Percentiles rank a stretch among this genome's conserved stretches.
phyloP scores from a whole-genome alignment of 2,329 filamentous ascomycete genomes.

The Phoma sp. region DNA sequence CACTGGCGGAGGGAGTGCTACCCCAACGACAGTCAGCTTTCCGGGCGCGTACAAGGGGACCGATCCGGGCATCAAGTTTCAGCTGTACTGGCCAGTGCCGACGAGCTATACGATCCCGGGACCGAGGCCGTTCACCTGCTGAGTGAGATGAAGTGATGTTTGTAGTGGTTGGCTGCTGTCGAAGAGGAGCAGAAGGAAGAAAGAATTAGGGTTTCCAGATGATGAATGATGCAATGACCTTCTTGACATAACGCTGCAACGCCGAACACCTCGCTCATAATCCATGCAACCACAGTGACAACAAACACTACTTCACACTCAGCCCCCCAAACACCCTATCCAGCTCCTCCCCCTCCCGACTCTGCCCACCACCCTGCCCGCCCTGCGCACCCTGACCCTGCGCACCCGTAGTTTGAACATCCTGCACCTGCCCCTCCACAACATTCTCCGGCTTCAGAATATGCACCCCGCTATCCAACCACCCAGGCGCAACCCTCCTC shows the following conservation, averaged over 20 bases:
- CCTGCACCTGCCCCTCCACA: conserved; percentile 18
- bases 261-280: conserved; percentile 11
- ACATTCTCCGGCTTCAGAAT: conserved; percentile 70
- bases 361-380: conserved; percentile 1
- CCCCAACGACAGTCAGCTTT: conserved; percentile 38
- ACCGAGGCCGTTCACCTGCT: conserved; percentile 57
- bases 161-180: too few relatives aligned
- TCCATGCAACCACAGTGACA: neutral
- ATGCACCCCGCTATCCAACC: conserved; percentile 72
- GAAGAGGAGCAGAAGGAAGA: too few relatives aligned
- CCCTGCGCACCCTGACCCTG: neutral
- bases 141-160: neutral
- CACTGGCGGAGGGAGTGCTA: conserved; percentile 32
- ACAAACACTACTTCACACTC: conserved; percentile 2
- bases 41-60: conserved; percentile 39
- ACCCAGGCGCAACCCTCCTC: conserved; percentile 78
- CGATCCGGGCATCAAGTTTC: conserved; percentile 43
- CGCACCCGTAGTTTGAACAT: conserved; percentile 15
- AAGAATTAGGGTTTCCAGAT: neutral
- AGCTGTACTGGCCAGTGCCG: conserved; percentile 41
- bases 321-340: conserved; percentile 72
- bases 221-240: neutral
- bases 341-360: conserved; percentile 65
- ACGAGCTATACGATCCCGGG: conserved; percentile 57
- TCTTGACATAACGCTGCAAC: neutral